Evolutionary conservation across 2,329 filamentous ascomycete species (phyloP).

Genomic region (Colletotrichum zoysiae): DNA sequence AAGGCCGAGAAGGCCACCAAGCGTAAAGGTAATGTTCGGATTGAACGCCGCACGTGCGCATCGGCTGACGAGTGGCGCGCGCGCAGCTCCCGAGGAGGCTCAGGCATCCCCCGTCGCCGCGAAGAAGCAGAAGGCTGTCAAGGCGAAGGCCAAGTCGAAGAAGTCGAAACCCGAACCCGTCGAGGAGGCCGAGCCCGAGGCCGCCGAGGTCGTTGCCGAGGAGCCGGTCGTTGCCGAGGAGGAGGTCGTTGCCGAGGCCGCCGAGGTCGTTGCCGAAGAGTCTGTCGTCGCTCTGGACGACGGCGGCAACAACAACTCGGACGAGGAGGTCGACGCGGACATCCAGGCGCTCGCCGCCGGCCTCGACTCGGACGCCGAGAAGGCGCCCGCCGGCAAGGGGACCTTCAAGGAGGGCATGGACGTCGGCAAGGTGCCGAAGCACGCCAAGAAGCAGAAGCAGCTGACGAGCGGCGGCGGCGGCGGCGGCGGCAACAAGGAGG

Average conservation of each 20-base stretch:
- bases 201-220: constrained; percentile 40
- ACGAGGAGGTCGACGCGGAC: constrained; percentile 57
- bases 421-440: constrained; percentile 64
- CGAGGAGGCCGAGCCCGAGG: constrained; percentile 44
- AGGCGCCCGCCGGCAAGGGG: constrained; percentile 49
- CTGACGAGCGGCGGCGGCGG: constrained; percentile 45
- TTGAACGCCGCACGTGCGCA: neutral
- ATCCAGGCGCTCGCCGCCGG: constrained; percentile 59
- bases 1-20: constrained; percentile 50
- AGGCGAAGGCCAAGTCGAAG: constrained; percentile 63
- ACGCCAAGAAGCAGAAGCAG: constrained; percentile 59
- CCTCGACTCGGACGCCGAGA: constrained; percentile 60
- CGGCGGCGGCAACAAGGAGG: constrained; percentile 56
- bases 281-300: constrained; percentile 43
- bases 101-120: constrained; percentile 58
- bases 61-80: constrained; percentile 44
- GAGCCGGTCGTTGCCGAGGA: constrained; percentile 19
- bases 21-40: constrained; percentile 52
- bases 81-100: constrained; percentile 57
- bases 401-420: constrained; percentile 63
- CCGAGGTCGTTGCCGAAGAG: constrained; percentile 40
- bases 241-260: constrained; percentile 38
- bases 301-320: constrained; percentile 53
- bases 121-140: constrained; percentile 61
- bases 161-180: constrained; percentile 52